Percentiles rank a stretch among this genome's conserved stretches.
These are phyloP conservation scores for Pleomassaria siparia DNA, from an alignment of 2,329 filamentous ascomycete species.

Conservation along the genomic window DNA sequence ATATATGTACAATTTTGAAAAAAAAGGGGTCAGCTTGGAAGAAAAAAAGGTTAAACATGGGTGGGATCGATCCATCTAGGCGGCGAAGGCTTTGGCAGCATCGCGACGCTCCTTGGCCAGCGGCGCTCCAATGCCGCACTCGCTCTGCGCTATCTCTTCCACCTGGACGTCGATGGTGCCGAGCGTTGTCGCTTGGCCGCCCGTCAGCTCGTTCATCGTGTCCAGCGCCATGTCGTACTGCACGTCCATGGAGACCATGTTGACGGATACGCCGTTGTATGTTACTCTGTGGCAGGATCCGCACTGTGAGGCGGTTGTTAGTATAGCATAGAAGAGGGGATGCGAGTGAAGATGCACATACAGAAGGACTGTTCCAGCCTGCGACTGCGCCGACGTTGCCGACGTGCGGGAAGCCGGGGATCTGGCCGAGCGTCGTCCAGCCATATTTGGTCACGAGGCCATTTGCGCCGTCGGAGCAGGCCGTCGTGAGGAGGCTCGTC, in stretches of 20 bases:
- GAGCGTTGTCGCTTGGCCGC: conserved; percentile 19
- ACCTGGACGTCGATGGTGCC: not conserved
- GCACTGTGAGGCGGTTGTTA: conserved; percentile 41
- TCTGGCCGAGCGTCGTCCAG: conserved; percentile 53
- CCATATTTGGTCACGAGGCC: conserved; percentile 65
- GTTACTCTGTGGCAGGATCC: conserved; percentile 55
- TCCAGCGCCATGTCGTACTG: conserved; percentile 48
- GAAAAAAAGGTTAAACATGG: too few species aligned
- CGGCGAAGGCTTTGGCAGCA: not conserved
- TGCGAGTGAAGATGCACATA: not conserved
- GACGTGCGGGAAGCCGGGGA: conserved; percentile 52
- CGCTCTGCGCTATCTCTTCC: not conserved
- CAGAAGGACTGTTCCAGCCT: conserved; percentile 45
- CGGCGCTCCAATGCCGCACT: not conserved
- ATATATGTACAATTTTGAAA: too few species aligned
- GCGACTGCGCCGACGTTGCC: conserved; percentile 51
- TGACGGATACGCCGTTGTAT: conserved; percentile 51
- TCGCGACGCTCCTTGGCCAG: not conserved
- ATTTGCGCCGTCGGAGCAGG: conserved; percentile 69
- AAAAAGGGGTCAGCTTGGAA: too few species aligned
- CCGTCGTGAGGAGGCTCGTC: conserved; percentile 54
- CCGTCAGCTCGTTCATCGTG: conserved; percentile 54
- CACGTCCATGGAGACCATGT: conserved; percentile 53
- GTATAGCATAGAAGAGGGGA: conserved; percentile 1
- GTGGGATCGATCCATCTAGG: too few species aligned